phyloP scores from a whole-genome alignment of 768 basidiomycete species.

The Obba rivulosa region DNA sequence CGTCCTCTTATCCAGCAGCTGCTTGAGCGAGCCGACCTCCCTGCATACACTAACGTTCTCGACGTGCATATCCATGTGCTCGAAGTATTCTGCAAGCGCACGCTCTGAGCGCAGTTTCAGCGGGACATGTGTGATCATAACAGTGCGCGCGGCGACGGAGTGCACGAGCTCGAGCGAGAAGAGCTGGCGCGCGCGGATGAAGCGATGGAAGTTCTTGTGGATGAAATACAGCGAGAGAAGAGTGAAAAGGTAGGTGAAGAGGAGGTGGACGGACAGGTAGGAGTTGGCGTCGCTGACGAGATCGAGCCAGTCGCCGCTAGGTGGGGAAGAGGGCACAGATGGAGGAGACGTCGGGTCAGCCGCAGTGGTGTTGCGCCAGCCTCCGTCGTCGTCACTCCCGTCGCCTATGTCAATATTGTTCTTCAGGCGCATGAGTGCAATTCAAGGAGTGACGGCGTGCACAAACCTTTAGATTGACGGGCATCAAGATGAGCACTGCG shows the following conservation, averaged over 20 bases:
- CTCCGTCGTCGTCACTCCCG: conserved; percentile 35
- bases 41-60: conserved; percentile 90
- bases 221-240: conserved; percentile 80
- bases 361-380: conserved; percentile 37
- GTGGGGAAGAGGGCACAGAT: conserved; percentile 5
- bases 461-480: conserved; percentile 86
- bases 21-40: conserved; percentile 69
- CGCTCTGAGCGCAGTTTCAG: conserved; percentile 81
- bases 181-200: conserved; percentile 85
- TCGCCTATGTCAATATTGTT: conserved; percentile 71
- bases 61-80: conserved; percentile 78
- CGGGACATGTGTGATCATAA: conserved; percentile 83
- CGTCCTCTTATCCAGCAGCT: conserved; percentile 75
- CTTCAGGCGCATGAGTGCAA: conserved; percentile 27
- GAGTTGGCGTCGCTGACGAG: conserved; percentile 87
- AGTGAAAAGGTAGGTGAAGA: conserved; percentile 95
- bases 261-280: conserved; percentile 81
- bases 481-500: conserved; percentile 84
- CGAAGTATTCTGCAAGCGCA: conserved; percentile 89
- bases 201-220: conserved; percentile 83
- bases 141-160: conserved; percentile 89
- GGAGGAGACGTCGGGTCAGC: conserved; percentile 11
- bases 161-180: conserved; percentile 94
- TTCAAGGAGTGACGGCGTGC: background rate
- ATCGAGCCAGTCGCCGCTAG: conserved; percentile 66